Conservation (phyloP, 2,329 filamentous ascomycete species). For the Epichloe coenophiala region DNA sequence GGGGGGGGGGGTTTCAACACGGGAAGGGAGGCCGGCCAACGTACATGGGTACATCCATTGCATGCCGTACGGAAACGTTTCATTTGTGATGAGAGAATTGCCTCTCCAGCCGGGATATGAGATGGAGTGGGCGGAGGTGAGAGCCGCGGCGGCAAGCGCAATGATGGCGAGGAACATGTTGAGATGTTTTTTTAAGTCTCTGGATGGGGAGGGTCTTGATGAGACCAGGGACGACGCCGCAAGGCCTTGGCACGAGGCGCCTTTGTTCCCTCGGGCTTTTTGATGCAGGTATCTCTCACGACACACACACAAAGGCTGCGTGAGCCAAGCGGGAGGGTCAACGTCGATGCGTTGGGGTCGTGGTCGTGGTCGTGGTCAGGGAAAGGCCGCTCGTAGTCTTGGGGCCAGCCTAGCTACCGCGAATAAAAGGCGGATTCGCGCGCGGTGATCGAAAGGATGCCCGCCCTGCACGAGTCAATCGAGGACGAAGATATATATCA, state of each 20-base stretch:
- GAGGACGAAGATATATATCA: too few relatives aligned
- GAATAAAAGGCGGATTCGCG: too few relatives aligned
- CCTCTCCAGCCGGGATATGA: slow-evolving; percentile 80
- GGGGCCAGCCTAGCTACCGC: slow-evolving; percentile 1
- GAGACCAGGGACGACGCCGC: not conserved
- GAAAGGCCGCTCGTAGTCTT: not conserved
- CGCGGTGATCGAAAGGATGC: too few relatives aligned
- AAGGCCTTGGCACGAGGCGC: not conserved
- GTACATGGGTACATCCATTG: slow-evolving; percentile 92
- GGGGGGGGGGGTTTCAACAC: too few relatives aligned
- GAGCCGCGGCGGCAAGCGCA: slow-evolving; percentile 30
- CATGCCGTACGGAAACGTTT: slow-evolving; percentile 75
- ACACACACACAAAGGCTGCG: too few relatives aligned
- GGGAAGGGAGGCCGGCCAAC: slow-evolving; percentile 15
- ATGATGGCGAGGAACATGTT: slow-evolving; percentile 10
- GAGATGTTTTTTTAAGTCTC: too few relatives aligned
- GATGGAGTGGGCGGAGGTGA: slow-evolving; percentile 61
- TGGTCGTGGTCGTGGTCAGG: too few relatives aligned
- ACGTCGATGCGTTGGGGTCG: too few relatives aligned
- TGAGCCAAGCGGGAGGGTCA: too few relatives aligned
- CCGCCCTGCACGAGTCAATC: not conserved
- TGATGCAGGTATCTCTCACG: too few relatives aligned
- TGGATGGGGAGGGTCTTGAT: not conserved
- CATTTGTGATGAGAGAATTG: slow-evolving; percentile 70
- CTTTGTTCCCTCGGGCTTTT: not conserved